Base-by-base conservation (phyloP, 495 filamentous ascomycete species). In the Tuber aestivum region DNA sequence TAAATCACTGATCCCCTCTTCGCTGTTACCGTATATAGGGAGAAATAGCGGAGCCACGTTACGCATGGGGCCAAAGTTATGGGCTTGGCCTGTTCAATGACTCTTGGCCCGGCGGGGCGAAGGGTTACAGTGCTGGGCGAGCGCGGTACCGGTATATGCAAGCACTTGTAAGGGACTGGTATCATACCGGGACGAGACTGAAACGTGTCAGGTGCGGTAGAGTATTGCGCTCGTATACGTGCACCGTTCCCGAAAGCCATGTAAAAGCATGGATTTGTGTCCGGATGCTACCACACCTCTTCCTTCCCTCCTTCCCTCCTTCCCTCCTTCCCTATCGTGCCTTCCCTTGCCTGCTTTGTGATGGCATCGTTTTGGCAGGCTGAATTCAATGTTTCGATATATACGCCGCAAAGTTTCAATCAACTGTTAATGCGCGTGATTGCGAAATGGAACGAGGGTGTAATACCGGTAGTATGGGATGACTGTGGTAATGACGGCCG, bases 221-320 rank as follows among this genome's bases (percentile, higher is more conserved):
- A 65, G 32, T 32, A 65, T 21, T 3, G 48, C 27, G n/a, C 50
- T 61, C 50, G 50, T 32, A 48, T 61, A 10, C n/a, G n/a, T 65
- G 27, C 56, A 65, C 56, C 56, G 27, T 35, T 65, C 56, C 16
- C 32, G 56, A 65, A 65, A 35, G 14, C 27, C 14, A 35, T 65
- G 56, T 65, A 65, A 35, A 65, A 65, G 56, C 56, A 65, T 35
- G 56, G 56, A 65, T 65, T 35, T 65, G 56, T 65, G 27, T 65
- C 12, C 12, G 6, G 27, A 65, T 65, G 16, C 56, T 35, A 65
- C 56, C 56, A 65, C 56, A 65, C 27, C 20, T 27, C 27, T 3
- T 7, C 21, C 21, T 23, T 35, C 56, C 27, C 35, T 35, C 32
- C n/a, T 16, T 61, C 2, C 56, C 27, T 35, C 56, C 27, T 65